Percentiles rank a stretch among this genome's conserved stretches.
Conservation (phyloP, 257 asterid genomes). For the Misopates orontium region DNA sequence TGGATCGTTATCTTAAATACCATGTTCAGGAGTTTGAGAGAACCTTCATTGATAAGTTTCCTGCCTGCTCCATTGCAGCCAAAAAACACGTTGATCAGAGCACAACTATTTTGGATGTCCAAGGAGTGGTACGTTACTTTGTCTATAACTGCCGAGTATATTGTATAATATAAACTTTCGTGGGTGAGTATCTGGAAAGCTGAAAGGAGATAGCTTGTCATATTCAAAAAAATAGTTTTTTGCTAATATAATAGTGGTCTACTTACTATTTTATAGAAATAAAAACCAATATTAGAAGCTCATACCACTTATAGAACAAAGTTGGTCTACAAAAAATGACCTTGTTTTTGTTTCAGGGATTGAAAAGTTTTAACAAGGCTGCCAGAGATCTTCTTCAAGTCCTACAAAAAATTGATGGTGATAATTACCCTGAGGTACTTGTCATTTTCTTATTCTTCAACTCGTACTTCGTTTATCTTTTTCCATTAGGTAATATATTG, state of each 20-base stretch:
- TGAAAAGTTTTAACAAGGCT: slow-evolving; percentile 77
- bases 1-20: slow-evolving; percentile 84
- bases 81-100: slow-evolving; percentile 89
- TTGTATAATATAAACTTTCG: too few species aligned
- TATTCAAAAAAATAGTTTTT: too few species aligned
- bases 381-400: slow-evolving; percentile 91
- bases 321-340: neutral
- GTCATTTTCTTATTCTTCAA: neutral
- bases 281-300: too few species aligned
- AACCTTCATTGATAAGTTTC: slow-evolving; percentile 76
- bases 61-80: slow-evolving; percentile 91
- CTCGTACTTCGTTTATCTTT: neutral
- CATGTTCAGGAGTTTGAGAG: slow-evolving; percentile 96
- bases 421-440: slow-evolving; percentile 90
- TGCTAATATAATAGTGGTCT: too few species aligned
- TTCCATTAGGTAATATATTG: neutral
- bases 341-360: slow-evolving; percentile 53
- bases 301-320: neutral
- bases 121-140: slow-evolving; percentile 92
- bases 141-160: too few species aligned
- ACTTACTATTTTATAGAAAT: too few species aligned
- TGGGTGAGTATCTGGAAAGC: too few species aligned
- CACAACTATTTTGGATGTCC: slow-evolving; percentile 96
- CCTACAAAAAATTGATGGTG: slow-evolving; percentile 88
- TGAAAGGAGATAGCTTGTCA: too few species aligned